phyloP scores from a whole-genome alignment of 2,329 filamentous ascomycete species.

The Fusarium succisae region DNA sequence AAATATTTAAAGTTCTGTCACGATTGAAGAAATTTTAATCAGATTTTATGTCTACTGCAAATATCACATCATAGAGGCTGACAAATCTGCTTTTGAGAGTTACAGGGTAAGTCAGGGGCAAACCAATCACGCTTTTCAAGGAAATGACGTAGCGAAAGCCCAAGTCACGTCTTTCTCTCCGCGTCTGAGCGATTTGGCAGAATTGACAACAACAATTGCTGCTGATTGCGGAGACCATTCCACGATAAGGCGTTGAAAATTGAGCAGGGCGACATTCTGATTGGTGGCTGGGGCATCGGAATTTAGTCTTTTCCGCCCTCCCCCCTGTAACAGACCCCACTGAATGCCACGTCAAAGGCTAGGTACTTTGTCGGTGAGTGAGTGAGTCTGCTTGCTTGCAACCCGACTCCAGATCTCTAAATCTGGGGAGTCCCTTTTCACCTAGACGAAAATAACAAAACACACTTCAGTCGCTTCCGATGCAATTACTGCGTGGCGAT shows the following conservation, averaged over 20 bases:
- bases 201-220: conserved; percentile 2
- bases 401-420: conserved; percentile 21
- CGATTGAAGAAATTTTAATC: background rate
- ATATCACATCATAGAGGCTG: background rate
- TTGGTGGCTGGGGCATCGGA: conserved; percentile 22
- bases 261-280: background rate
- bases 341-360: conserved; percentile 34
- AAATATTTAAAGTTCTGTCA: background rate
- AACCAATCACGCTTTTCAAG: background rate
- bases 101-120: conserved; percentile 1
- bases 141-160: conserved; percentile 9
- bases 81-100: background rate
- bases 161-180: background rate
- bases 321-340: conserved; percentile 26
- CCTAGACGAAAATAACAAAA: conserved; percentile 8
- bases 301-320: conserved; percentile 30
- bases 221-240: conserved; percentile 4
- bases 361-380: conserved; percentile 36
- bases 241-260: conserved; percentile 17
- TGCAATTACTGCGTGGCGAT: conserved; percentile 38
- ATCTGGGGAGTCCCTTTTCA: conserved; percentile 23
- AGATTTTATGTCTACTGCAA: fast-evolving
- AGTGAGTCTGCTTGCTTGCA: conserved; percentile 22
- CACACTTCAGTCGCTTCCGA: conserved; percentile 31
- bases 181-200: conserved; percentile 17